These are phyloP conservation scores for Ascodesmis nigricans DNA, from an alignment of 495 filamentous ascomycete species.

Conservation along the genomic window DNA sequence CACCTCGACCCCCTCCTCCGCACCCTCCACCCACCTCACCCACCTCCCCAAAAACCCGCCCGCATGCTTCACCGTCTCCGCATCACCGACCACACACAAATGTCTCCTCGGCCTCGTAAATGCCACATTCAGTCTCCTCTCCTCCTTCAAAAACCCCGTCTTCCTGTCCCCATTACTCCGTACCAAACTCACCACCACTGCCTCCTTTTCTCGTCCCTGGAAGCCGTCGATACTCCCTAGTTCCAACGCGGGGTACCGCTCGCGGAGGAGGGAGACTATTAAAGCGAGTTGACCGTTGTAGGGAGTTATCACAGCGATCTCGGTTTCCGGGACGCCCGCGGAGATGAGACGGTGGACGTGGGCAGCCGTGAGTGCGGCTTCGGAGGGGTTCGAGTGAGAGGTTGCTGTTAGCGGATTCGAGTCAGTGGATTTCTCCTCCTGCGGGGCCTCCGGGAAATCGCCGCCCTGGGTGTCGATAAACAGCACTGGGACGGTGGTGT, in stretches of 20 bases:
- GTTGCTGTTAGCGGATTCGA: slow-evolving; percentile 40
- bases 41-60: slow-evolving; percentile 14
- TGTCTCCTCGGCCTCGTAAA: slow-evolving; percentile 88
- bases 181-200: slow-evolving; percentile 73
- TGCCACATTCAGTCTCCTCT: slow-evolving; percentile 78
- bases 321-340: slow-evolving; percentile 53
- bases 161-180: slow-evolving; percentile 69
- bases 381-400: slow-evolving; percentile 84
- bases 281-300: slow-evolving; percentile 86
- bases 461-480: slow-evolving; percentile 96
- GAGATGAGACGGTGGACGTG: slow-evolving; percentile 56
- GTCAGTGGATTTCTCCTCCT: slow-evolving; percentile 16
- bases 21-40: slow-evolving; percentile 13
- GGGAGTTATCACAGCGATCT: slow-evolving; percentile 85
- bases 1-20: slow-evolving; percentile 10
- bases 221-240: slow-evolving; percentile 92
- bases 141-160: slow-evolving; percentile 88
- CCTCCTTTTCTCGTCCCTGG: slow-evolving; percentile 93
- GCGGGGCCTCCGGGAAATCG: slow-evolving; percentile 44
- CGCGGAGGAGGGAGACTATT: slow-evolving; percentile 50
- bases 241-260: slow-evolving; percentile 62
- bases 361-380: slow-evolving; percentile 53
- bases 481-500: slow-evolving; percentile 67
- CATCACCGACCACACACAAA: slow-evolving; percentile 77
- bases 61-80: slow-evolving; percentile 39